Percentiles rank a stretch among this genome's conserved stretches.
These are phyloP conservation scores for Podila epicladia DNA, from an alignment of 192 early-diverging fungal species.

Conservation along the genomic window DNA sequence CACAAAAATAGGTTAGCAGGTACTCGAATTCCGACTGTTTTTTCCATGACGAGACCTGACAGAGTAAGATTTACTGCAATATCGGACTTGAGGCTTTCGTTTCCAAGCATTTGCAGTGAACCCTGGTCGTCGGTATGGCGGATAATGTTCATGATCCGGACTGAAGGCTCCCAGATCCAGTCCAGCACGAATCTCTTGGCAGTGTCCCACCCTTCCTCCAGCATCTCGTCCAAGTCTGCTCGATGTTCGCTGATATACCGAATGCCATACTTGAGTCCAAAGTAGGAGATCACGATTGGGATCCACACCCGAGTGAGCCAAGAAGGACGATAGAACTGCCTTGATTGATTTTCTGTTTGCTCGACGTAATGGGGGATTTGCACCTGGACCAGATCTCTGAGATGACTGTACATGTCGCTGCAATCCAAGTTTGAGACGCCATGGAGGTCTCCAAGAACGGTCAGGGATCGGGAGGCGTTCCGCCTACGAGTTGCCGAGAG, in stretches of 20 bases:
- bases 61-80: conserved; percentile 64
- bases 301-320: conserved; percentile 75
- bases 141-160: conserved; percentile 80
- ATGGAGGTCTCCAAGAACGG: conserved; percentile 25
- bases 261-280: conserved; percentile 57
- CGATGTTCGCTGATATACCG: conserved; percentile 58
- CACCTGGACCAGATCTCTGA: conserved; percentile 47
- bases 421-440: conserved; percentile 13
- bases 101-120: conserved; percentile 74
- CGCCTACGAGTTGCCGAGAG: conserved; percentile 10
- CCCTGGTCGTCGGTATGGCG: conserved; percentile 78
- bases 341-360: conserved; percentile 36
- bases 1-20: neutral
- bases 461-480: conserved; percentile 29
- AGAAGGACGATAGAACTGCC: conserved; percentile 65
- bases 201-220: conserved; percentile 64
- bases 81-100: conserved; percentile 81
- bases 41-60: neutral
- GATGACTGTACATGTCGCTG: conserved; percentile 15
- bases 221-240: conserved; percentile 60
- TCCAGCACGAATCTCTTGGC: conserved; percentile 71
- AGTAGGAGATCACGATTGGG: conserved; percentile 54
- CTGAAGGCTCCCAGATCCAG: conserved; percentile 83
- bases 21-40: neutral
- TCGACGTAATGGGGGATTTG: conserved; percentile 47